Evolutionary conservation across 805 yeast genomes (phyloP).

Genomic region (Lipomyces anomalus): DNA sequence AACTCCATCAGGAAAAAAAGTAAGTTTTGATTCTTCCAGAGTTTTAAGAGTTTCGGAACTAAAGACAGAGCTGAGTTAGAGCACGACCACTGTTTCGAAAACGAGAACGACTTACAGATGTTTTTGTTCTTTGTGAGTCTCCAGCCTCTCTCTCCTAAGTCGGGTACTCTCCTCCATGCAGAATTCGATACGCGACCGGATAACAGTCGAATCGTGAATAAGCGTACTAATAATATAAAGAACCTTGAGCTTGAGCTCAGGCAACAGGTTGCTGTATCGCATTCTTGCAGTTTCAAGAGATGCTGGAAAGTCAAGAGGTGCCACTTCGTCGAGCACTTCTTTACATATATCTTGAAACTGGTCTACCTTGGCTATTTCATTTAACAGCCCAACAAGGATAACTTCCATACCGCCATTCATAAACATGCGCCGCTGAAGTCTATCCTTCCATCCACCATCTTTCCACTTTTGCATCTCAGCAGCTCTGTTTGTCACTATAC

Average conservation of each 20-base stretch:
- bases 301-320: conserved; percentile 47
- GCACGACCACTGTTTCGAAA: no score
- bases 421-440: conserved; percentile 67
- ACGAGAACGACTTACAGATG: no score
- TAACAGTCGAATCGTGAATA: conserved; percentile 50
- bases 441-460: conserved; percentile 68
- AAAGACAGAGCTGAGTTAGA: no score
- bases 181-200: conserved; percentile 61
- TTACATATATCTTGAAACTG: conserved; percentile 47
- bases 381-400: conserved; percentile 65
- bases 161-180: conserved; percentile 59
- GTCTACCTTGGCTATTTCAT: conserved; percentile 52
- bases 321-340: conserved; percentile 47
- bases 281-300: conserved; percentile 45
- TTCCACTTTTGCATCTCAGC: conserved; percentile 27
- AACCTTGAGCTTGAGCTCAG: conserved; percentile 50
- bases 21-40: no score
- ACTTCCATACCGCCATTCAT: conserved; percentile 84
- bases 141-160: conserved; percentile 62
- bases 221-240: conserved; percentile 61
- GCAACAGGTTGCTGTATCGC: conserved; percentile 52
- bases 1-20: no score
- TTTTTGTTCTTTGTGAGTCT: conserved; percentile 58
- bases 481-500: not conserved
- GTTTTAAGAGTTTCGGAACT: no score